Percentiles rank a stretch among this genome's conserved stretches.
phyloP scores from a whole-genome alignment of 495 filamentous ascomycete species.

The Copromyces sp. region DNA sequence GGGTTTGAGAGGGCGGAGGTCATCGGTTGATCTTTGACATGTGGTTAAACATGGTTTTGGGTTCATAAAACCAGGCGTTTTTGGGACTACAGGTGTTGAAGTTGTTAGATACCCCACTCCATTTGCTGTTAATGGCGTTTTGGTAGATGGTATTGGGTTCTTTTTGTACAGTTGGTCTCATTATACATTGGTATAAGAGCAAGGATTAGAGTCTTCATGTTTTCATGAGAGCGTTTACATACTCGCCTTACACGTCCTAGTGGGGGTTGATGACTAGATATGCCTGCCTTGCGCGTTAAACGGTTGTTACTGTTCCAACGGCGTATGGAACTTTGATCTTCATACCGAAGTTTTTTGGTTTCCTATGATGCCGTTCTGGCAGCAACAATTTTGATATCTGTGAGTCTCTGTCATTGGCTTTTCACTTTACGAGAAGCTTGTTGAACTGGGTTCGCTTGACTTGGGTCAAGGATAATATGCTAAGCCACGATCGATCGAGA shows the following conservation, averaged over 20 bases:
- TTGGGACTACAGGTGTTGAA: not conserved
- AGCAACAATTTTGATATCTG: not conserved
- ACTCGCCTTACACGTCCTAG: too few relatives aligned
- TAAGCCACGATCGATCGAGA: not conserved
- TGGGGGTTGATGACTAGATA: too few relatives aligned
- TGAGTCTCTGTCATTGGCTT: not conserved
- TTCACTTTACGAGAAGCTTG: not conserved
- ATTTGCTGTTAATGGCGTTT: not conserved
- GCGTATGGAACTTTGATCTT: not conserved
- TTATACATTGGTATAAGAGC: too few relatives aligned
- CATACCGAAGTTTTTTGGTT: not conserved
- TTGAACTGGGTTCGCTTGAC: not conserved
- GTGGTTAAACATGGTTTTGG: too few relatives aligned
- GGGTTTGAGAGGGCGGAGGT: slow-evolving; percentile 85
- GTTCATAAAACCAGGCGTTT: not conserved
- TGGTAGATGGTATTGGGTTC: not conserved
- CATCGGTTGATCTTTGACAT: slow-evolving; percentile 37
- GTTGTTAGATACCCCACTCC: not conserved
- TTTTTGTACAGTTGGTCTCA: not conserved
- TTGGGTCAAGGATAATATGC: not conserved
- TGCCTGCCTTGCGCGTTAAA: too few relatives aligned
- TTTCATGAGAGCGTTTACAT: too few relatives aligned
- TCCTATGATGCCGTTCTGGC: not conserved
- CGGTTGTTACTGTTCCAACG: not conserved
- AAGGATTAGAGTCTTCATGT: too few relatives aligned